A percentile compares a stretch with the other conserved stretches of the same genome.
Evolutionary conservation across 1,139 yeast species (phyloP).

Genomic region (Saccharomyces pastorianus): DNA sequence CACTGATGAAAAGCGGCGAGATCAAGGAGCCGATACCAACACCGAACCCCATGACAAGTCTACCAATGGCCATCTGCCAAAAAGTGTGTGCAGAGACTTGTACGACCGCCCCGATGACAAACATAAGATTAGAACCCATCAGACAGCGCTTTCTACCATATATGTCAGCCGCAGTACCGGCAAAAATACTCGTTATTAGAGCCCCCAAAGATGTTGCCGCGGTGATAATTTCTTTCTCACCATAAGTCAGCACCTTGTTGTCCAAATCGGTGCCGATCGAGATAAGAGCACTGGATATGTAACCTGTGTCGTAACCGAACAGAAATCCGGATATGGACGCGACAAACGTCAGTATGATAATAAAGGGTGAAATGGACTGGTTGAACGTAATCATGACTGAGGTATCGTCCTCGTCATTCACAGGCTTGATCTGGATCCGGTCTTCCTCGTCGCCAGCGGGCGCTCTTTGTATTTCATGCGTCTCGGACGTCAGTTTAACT

Average conservation of each 20-base stretch:
- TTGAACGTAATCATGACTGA: slow-evolving; percentile 36
- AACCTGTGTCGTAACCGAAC: slow-evolving; percentile 97
- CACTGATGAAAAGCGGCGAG: slow-evolving; percentile 85
- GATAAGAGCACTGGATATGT: slow-evolving; percentile 85
- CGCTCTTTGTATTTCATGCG: background rate
- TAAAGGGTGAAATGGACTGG: slow-evolving; percentile 54
- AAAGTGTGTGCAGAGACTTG: slow-evolving; percentile 74
- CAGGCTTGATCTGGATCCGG: slow-evolving; percentile 30
- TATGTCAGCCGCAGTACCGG: slow-evolving; percentile 73
- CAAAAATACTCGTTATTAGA: slow-evolving; percentile 61
- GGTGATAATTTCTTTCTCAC: slow-evolving; percentile 81
- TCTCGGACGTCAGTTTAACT: background rate
- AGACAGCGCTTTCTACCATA: slow-evolving; percentile 77
- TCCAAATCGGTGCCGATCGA: slow-evolving; percentile 71
- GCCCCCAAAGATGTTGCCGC: slow-evolving; percentile 95
- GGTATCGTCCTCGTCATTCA: slow-evolving; percentile 38
- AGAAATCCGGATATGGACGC: slow-evolving; percentile 90
- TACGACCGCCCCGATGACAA: slow-evolving; percentile 72
- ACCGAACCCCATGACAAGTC: slow-evolving; percentile 90
- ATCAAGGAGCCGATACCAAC: slow-evolving; percentile 90
- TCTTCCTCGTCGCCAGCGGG: slow-evolving; percentile 10
- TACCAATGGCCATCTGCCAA: slow-evolving; percentile 88
- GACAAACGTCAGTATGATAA: slow-evolving; percentile 61
- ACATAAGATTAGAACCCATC: slow-evolving; percentile 69
- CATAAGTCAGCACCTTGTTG: slow-evolving; percentile 47